These are phyloP conservation scores for Pezicula rhizophila DNA, from an alignment of 2,329 filamentous ascomycete species.

Conservation along the genomic window DNA sequence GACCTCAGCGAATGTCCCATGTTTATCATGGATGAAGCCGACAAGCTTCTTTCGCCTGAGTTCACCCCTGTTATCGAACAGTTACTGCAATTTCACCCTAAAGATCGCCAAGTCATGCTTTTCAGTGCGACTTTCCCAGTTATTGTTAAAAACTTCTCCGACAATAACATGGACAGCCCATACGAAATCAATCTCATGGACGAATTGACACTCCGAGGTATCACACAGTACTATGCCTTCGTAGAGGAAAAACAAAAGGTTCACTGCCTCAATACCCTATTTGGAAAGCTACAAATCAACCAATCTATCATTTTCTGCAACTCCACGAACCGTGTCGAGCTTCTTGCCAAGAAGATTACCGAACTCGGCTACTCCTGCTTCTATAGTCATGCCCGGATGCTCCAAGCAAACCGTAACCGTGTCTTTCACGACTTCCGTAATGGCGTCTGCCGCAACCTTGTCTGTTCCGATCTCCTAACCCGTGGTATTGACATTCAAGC, in stretches of 20 bases:
- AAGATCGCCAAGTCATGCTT: conserved; percentile 97
- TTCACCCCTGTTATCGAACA: conserved; percentile 98
- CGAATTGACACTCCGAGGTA: conserved; percentile 93
- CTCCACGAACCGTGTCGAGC: conserved; percentile 94
- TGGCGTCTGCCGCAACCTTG: conserved; percentile 93
- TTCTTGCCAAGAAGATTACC: conserved; percentile 98
- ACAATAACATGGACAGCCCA: conserved; percentile 93
- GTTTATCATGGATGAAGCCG: conserved; percentile 99
- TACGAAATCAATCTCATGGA: conserved; percentile 99
- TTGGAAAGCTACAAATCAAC: conserved; percentile 98
- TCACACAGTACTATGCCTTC: conserved; percentile 98
- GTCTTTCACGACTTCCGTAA: conserved; percentile 99
- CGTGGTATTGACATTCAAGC: conserved; percentile 99
- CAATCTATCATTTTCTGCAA: conserved; percentile 99
- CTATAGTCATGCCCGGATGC: conserved; percentile 98
- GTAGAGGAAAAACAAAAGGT: conserved; percentile 99
- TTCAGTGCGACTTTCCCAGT: conserved; percentile 97
- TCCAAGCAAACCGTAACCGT: conserved; percentile 91
- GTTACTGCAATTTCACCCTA: conserved; percentile 88
- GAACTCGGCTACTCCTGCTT: conserved; percentile 99
- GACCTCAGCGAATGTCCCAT: conserved; percentile 94
- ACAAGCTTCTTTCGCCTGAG: conserved; percentile 93
- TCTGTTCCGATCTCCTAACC: conserved; percentile 94
- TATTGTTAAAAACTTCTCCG: conserved; percentile 95
- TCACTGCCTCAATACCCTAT: conserved; percentile 96